These are phyloP conservation scores for Exophiala alcalophila DNA, from an alignment of 2,329 filamentous ascomycete species.

Conservation along the genomic window DNA sequence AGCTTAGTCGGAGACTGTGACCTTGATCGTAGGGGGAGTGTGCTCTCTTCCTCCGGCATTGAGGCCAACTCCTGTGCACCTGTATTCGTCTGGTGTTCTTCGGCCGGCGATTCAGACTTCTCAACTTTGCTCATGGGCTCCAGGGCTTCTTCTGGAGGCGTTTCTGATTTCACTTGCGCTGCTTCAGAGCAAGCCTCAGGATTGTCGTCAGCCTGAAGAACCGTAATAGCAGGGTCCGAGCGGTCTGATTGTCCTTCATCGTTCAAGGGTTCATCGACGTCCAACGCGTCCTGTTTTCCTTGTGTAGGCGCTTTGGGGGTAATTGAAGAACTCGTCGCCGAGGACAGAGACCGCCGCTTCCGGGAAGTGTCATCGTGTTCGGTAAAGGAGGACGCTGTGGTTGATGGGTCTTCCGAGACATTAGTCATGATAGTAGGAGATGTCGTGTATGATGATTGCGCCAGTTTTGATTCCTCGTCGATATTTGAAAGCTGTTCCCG, in stretches of 20 bases:
- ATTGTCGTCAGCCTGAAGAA: background rate
- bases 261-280: background rate
- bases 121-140: too few relatives aligned
- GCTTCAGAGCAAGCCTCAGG: background rate
- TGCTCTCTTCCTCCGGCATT: background rate
- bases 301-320: constrained; percentile 21
- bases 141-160: too few relatives aligned
- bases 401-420: constrained; percentile 33
- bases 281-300: constrained; percentile 12
- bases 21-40: background rate
- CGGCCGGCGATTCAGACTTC: too few relatives aligned
- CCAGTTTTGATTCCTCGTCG: constrained; percentile 28
- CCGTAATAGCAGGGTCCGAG: background rate
- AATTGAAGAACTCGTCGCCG: constrained; percentile 28
- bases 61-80: background rate
- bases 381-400: constrained; percentile 36
- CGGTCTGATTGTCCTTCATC: constrained; percentile 2
- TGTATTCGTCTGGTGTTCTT: background rate
- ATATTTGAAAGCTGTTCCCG: constrained; percentile 22
- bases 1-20: constrained; percentile 1
- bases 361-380: constrained; percentile 26
- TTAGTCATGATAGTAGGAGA: constrained; percentile 33
- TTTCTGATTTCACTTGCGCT: too few relatives aligned
- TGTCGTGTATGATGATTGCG: constrained; percentile 32
- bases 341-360: constrained; percentile 27